Evolutionary conservation across 2,329 filamentous ascomycete genomes (phyloP).

Genomic region (Claviceps pazoutovae): DNA sequence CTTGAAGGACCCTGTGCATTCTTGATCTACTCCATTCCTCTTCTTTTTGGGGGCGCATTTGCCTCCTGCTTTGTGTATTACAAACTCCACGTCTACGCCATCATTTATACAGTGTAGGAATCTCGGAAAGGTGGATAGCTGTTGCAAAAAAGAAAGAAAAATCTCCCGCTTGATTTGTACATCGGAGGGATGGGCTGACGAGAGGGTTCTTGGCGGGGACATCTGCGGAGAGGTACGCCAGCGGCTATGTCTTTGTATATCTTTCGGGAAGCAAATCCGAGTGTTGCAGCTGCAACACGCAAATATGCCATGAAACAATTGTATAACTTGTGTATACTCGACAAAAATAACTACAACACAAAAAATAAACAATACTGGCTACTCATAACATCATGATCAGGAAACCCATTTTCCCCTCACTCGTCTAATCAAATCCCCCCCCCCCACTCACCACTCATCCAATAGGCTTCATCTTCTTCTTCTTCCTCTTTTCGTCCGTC

Average conservation of each 20-base stretch:
- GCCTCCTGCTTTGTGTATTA: too few relatives aligned
- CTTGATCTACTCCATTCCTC: neutral
- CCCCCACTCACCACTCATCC: constrained; percentile 27
- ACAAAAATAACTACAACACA: neutral
- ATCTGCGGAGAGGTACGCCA: too few relatives aligned
- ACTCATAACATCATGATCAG: constrained; percentile 1
- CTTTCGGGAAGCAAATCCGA: too few relatives aligned
- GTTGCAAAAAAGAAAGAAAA: too few relatives aligned
- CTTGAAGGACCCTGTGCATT: neutral
- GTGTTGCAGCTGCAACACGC: neutral
- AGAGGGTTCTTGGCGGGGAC: too few relatives aligned
- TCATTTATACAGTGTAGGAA: too few relatives aligned
- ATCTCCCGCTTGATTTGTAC: too few relatives aligned
- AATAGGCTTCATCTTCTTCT: constrained; percentile 56
- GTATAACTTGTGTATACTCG: neutral
- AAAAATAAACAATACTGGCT: neutral
- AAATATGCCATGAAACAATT: constrained; percentile 4
- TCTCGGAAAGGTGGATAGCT: too few relatives aligned
- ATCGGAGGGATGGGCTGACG: too few relatives aligned
- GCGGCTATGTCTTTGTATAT: too few relatives aligned
- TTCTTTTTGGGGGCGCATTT: too few relatives aligned
- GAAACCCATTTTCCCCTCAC: neutral
- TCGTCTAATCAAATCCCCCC: neutral
- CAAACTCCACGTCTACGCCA: too few relatives aligned
- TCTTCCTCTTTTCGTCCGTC: constrained; percentile 40